A percentile compares a stretch with the other conserved stretches of the same genome.
These are phyloP conservation scores for Lasiodiplodia sp. DNA, from an alignment of 2,329 filamentous ascomycete genomes.

Conservation along the genomic window DNA sequence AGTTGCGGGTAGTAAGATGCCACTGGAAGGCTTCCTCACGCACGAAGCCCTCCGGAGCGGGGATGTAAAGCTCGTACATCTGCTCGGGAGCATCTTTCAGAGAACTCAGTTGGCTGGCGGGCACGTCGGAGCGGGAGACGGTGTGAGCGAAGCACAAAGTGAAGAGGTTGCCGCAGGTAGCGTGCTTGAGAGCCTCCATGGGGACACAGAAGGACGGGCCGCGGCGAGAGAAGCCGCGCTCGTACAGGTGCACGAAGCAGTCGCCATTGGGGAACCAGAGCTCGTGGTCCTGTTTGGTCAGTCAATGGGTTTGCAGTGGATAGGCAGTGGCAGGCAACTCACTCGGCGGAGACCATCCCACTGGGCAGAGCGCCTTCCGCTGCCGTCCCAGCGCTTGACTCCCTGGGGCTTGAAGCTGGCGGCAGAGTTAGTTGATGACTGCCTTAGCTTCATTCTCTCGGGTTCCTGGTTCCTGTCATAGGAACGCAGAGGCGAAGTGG, in stretches of 20 bases:
- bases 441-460: constrained; percentile 21
- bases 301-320: not conserved
- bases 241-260: constrained; percentile 74
- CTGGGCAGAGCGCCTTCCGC: constrained; percentile 38
- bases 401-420: constrained; percentile 32
- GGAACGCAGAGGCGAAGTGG: constrained; percentile 3
- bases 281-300: constrained; percentile 67
- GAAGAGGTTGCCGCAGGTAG: constrained; percentile 68
- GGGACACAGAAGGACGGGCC: constrained; percentile 74
- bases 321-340: constrained; percentile 34
- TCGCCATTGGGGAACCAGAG: constrained; percentile 73
- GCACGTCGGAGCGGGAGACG: constrained; percentile 32
- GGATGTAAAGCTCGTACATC: constrained; percentile 70
- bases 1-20: constrained; percentile 75
- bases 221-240: constrained; percentile 67
- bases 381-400: constrained; percentile 49
- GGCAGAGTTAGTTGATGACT: constrained; percentile 20
- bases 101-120: constrained; percentile 6
- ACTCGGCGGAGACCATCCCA: constrained; percentile 58
- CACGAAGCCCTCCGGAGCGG: constrained; percentile 63
- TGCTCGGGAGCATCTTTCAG: constrained; percentile 28
- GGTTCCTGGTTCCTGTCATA: not conserved
- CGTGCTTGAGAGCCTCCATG: constrained; percentile 63
- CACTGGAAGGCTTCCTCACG: constrained; percentile 65
- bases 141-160: constrained; percentile 51